Conservation (phyloP, 768 basidiomycete species). For the Hydnomerulius pinastri region DNA sequence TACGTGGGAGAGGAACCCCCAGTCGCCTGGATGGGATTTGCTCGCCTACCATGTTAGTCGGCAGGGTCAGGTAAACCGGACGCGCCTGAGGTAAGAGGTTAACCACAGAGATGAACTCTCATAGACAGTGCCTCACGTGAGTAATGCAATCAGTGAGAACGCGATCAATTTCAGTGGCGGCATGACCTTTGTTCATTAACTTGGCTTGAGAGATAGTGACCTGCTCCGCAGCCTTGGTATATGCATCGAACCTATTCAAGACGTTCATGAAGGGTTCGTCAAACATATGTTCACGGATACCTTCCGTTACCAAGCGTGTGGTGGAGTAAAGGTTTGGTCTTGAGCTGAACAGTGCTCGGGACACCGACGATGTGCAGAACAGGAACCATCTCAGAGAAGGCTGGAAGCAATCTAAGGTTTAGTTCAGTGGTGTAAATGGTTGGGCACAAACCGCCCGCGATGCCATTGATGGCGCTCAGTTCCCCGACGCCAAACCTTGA, state of each 20-base stretch:
- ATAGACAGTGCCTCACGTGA: slow-evolving; percentile 35
- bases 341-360: slow-evolving; percentile 75
- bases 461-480: slow-evolving; percentile 81
- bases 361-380: slow-evolving; percentile 86
- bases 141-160: slow-evolving; percentile 70
- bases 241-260: slow-evolving; percentile 71
- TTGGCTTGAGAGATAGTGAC: slow-evolving; percentile 71
- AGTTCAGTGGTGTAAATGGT: not conserved
- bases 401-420: slow-evolving; percentile 33
- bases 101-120: not conserved
- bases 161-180: slow-evolving; percentile 75
- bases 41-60: slow-evolving; percentile 75
- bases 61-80: slow-evolving; percentile 86
- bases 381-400: slow-evolving; percentile 87
- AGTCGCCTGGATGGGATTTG: slow-evolving; percentile 69
- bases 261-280: not conserved
- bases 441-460: slow-evolving; percentile 61
- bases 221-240: slow-evolving; percentile 70
- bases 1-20: slow-evolving; percentile 53
- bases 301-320: slow-evolving; percentile 87
- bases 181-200: slow-evolving; percentile 53
- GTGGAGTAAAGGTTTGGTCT: slow-evolving; percentile 73
- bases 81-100: slow-evolving; percentile 51
- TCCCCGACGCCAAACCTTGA: slow-evolving; percentile 91
- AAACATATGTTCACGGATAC: slow-evolving; percentile 29